Evolutionary conservation across 129 eudicot genomes (phyloP), one percentile per base, ranked within the genome.

Genomic region (Tagetes patula): DNA sequence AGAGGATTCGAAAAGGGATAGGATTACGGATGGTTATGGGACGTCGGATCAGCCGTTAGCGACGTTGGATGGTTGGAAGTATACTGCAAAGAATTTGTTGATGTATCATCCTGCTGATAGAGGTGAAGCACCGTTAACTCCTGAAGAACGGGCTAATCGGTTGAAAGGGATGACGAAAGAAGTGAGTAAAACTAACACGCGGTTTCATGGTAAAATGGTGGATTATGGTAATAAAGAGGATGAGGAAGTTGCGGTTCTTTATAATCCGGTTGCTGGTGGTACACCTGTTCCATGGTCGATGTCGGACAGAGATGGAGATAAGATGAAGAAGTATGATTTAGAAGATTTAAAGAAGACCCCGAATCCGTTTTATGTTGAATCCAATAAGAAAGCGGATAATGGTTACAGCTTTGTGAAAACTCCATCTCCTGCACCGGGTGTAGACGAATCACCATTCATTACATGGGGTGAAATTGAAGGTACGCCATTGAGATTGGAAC

Each of bases 401-500:
- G 98, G 98, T 1, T 93, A 93, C 73, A 87, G 77, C 27, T 93
- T 79, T 81, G 98, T 93, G 5, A 87, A 62, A 70, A 93, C 98
- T 11, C 98, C 98, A 0, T 93, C 98, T n/a, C 98, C 98, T 72
- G 96, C 96, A 14, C 98, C 98, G 0, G 98, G 98, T 71, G 95
- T 75, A 20, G 98, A 93, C 52, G 96, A 77, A 71, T 92, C 98
- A 0, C 98, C 98, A 0, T 87, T 92, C 67, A 89, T 92, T 20
- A 92, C 96, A 0, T 93, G 98, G 98, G 98, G 98, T 34, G 98
- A 93, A 63, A 89, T 93, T 67, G 98, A 93, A 77, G 98, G 98
- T 45, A 93, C 98, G 0, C 96, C 98, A 0, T 41, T 93, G 78
- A 87, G 98, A 82, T 73, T 93, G 74, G 98, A 93, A 67, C 76